Conservation (phyloP, 192 early-diverging fungal genomes). For the Backusella liffmaniae region DNA sequence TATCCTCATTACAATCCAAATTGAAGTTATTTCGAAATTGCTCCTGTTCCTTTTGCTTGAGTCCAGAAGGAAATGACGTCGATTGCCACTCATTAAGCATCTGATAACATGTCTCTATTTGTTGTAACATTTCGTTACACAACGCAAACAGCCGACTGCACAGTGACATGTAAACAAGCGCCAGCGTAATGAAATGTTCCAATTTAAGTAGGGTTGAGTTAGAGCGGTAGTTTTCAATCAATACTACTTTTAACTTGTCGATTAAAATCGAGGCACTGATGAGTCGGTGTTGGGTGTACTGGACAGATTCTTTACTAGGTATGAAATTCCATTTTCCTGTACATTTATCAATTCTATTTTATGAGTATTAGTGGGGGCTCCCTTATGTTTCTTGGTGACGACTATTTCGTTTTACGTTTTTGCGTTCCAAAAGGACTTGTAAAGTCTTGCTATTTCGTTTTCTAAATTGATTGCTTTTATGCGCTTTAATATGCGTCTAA, state of each 20-base stretch:
- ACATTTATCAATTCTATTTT: conserved; percentile 10
- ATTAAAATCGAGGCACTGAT: conserved; percentile 24
- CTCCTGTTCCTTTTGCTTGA: conserved; percentile 6
- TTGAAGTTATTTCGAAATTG: not conserved
- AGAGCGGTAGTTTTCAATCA: conserved; percentile 26
- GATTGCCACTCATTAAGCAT: conserved; percentile 14
- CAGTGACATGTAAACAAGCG: conserved; percentile 17
- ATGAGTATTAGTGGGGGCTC: not conserved
- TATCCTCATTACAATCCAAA: not conserved
- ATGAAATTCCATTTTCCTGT: conserved; percentile 11
- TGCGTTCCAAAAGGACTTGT: conserved; percentile 21
- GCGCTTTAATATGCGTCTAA: conserved; percentile 27
- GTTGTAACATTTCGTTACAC: not conserved
- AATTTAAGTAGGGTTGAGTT: conserved; percentile 19
- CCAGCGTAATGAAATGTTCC: conserved; percentile 28
- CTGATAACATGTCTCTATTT: conserved; percentile 23
- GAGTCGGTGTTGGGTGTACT: conserved; percentile 25
- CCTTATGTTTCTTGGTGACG: not conserved
- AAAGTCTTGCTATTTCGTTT: conserved; percentile 10
- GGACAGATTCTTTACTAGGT: conserved; percentile 19
- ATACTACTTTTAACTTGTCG: conserved; percentile 28
- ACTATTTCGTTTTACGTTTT: conserved; percentile 8
- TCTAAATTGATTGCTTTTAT: conserved; percentile 22
- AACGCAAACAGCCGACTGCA: conserved; percentile 12
- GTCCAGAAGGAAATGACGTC: conserved; percentile 10